A percentile compares a stretch with the other conserved stretches of the same genome.
Conservation (phyloP, 352 stramenopile genomes). For the Blastocystis sp. region DNA sequence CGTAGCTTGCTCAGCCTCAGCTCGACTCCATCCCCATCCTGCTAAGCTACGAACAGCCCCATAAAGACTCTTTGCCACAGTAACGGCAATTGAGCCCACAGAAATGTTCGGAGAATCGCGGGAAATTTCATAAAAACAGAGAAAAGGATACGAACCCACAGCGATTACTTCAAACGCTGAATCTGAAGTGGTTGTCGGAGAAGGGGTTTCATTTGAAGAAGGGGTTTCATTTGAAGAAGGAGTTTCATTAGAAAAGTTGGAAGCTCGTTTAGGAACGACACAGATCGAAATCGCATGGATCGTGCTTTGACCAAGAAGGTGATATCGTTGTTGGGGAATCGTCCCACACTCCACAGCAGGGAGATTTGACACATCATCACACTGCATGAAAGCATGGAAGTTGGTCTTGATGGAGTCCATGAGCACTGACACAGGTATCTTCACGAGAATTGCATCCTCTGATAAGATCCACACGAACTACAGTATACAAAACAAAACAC, state of each 20-base stretch:
- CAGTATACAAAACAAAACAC: neutral
- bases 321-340: conserved; percentile 15
- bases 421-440: neutral
- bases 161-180: neutral
- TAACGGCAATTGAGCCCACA: neutral
- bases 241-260: neutral
- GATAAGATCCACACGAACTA: conserved; percentile 34
- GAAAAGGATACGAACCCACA: neutral
- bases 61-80: neutral
- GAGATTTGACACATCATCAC: neutral
- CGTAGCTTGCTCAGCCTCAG: neutral
- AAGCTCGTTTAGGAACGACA: neutral
- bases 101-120: neutral
- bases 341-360: conserved; percentile 3
- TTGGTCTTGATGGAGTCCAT: neutral
- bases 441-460: neutral
- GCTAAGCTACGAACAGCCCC: conserved; percentile 25
- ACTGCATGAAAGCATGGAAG: conserved; percentile 22
- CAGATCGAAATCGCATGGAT: neutral
- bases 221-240: neutral
- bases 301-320: neutral
- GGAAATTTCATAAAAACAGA: conserved; percentile 23
- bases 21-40: neutral
- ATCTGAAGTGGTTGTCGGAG: neutral
- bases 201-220: neutral